phyloP scores from a whole-genome alignment of 345 rosid genomes.

The Gossypium arboreum region DNA sequence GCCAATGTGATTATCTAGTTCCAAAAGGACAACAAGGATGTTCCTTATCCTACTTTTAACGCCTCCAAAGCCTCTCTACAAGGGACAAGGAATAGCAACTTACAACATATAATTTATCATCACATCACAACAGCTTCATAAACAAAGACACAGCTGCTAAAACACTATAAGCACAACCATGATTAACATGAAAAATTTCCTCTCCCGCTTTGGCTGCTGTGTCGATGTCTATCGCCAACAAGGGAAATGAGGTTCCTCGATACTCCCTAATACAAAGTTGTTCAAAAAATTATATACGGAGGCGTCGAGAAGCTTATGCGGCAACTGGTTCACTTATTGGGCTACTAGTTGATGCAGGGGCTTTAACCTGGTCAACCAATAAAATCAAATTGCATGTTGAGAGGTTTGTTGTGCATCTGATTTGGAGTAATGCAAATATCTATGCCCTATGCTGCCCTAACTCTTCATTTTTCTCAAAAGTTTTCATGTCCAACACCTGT shows the following conservation, averaged over 20 bases:
- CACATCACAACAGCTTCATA: neutral
- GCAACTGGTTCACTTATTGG: conserved; percentile 63
- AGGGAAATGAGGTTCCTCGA: conserved; percentile 16
- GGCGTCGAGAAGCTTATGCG: conserved; percentile 33
- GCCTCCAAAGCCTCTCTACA: neutral
- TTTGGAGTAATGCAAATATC: neutral
- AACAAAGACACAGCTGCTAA: conserved; percentile 6
- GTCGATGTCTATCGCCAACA: neutral
- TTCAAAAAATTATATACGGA: conserved; percentile 31
- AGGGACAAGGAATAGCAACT: neutral
- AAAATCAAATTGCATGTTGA: neutral
- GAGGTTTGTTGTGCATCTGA: neutral
- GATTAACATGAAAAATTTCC: conserved; percentile 6
- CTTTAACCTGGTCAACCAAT: conserved; percentile 44
- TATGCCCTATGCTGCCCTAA: neutral
- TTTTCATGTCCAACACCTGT: neutral
- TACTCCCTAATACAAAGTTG: conserved; percentile 34
- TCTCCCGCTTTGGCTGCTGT: neutral
- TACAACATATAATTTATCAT: conserved; percentile 3
- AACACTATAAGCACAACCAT: neutral
- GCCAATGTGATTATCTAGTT: neutral
- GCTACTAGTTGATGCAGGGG: conserved; percentile 32
- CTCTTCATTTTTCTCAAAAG: neutral
- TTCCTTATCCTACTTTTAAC: neutral
- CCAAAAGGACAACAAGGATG: neutral